Evolutionary conservation across 2,329 filamentous ascomycete genomes (phyloP), one percentile per base, ranked within the genome.

Genomic region (Aspergillus neoniger): DNA sequence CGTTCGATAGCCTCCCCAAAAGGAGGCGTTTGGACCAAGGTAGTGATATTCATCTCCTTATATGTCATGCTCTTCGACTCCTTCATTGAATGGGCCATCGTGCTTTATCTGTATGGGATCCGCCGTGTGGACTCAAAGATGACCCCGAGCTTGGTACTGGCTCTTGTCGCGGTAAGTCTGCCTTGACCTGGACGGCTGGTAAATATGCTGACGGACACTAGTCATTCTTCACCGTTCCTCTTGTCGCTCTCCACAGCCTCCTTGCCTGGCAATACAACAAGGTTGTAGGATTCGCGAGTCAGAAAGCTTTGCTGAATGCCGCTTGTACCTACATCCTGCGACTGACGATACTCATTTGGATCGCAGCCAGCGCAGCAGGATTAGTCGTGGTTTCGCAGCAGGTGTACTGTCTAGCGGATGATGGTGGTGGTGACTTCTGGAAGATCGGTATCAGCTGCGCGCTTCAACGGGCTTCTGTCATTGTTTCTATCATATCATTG

Each of bases 251-350:
- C 5, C 76, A 77, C 49, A 76, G 74, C 21, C 63, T 77, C n/a
- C 70, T 77, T 36, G 74, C 75, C 4, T 76, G 74, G 74, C 73
- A 76, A 52, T 74, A 74, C 53, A 74, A 73, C 47, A 71, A 69
- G 17, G 70, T 73, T 5, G 60, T 64, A 15, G 70, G 71, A 15
- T 71, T 72, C 58, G 68, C 66, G 23, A 63, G 67, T 9, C 71
- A 72, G 28, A 76, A 74, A 49, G 69, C 68, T 4, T 62, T 69
- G 2, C 57, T 78, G n/a, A 69, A 71, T 39, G 70, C 69, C 43
- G 64, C 67, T 2, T 77, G 72, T 63, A 76, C 72, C 12, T 75
- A 77, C 54, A 65, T 76, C 1, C 65, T 75, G 10, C 69, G 76
- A 17, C 38, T 76, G n/a, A 72, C 73, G 51, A 69, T 74, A 8